These are phyloP conservation scores for Artomyces pyxidatus DNA, from an alignment of 768 basidiomycete species.

Conservation along the genomic window DNA sequence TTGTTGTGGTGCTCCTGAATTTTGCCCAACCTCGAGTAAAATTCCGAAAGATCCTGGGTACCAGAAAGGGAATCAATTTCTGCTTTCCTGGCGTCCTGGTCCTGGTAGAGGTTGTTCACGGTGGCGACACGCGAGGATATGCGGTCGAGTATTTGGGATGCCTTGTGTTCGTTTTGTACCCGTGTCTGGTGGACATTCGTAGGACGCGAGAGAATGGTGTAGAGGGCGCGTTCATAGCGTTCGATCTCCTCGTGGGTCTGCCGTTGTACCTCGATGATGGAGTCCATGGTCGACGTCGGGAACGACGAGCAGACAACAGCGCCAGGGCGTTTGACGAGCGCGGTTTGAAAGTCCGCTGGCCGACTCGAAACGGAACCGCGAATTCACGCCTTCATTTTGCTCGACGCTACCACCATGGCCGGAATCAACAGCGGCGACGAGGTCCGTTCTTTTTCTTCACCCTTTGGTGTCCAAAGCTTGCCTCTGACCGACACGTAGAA, in stretches of 20 bases:
- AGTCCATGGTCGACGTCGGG: conserved; percentile 64
- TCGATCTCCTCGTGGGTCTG: conserved; percentile 96
- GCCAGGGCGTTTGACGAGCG: conserved; percentile 3
- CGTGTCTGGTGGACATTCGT: conserved; percentile 52
- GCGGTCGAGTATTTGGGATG: conserved; percentile 81
- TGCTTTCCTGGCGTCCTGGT: conserved; percentile 61
- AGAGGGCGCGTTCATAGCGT: conserved; percentile 81
- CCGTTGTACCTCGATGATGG: conserved; percentile 86
- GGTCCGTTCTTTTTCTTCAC: conserved; percentile 31
- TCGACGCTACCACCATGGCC: conserved; percentile 50
- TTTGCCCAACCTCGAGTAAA: conserved; percentile 92
- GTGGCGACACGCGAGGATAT: conserved; percentile 60
- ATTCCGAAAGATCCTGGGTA: conserved; percentile 74
- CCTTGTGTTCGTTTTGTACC: conserved; percentile 80
- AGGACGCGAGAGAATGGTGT: conserved; percentile 69
- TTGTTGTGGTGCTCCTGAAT: conserved; percentile 94
- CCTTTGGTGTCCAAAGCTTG: background rate
- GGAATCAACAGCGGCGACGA: conserved; percentile 85
- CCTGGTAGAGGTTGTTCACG: conserved; percentile 68
- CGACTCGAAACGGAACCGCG: background rate
- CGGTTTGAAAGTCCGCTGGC: conserved; percentile 8
- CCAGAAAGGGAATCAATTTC: conserved; percentile 61
- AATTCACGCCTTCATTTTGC: conserved; percentile 23
- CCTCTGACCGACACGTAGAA: conserved; percentile 37
- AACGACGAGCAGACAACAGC: conserved; percentile 2